Conservation (phyloP, 2,329 filamentous ascomycete species). For the Sporothrix brasiliensis region DNA sequence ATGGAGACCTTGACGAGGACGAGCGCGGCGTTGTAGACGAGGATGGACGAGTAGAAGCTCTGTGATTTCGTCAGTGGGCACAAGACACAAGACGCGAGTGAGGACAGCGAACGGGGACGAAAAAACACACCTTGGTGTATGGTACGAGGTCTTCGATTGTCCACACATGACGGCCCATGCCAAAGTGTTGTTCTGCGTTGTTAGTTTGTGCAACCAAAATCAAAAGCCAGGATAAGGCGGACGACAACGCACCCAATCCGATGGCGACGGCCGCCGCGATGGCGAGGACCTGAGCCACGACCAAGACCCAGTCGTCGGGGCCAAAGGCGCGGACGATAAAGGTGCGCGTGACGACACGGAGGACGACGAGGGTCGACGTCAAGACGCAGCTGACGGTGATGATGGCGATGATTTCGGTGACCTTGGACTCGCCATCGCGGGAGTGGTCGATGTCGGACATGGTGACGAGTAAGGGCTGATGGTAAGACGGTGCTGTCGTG, state of each 20-base stretch:
- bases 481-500: not conserved
- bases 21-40: slow-evolving; percentile 43
- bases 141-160: slow-evolving; percentile 20
- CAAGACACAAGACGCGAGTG: not conserved
- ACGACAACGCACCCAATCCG: not conserved
- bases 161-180: slow-evolving; percentile 32
- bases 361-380: not conserved
- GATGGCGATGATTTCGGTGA: slow-evolving; percentile 37
- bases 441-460: slow-evolving; percentile 21
- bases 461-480: not conserved
- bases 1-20: slow-evolving; percentile 44
- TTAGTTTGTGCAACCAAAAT: not conserved
- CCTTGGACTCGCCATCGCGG: slow-evolving; percentile 37
- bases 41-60: slow-evolving; percentile 42
- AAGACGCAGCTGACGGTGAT: slow-evolving; percentile 37
- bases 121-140: not conserved
- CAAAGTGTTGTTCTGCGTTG: slow-evolving; percentile 29
- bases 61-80: slow-evolving; percentile 26
- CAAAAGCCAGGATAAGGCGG: not conserved
- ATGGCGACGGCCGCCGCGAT: slow-evolving; percentile 12
- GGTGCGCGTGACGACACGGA: slow-evolving; percentile 1
- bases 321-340: slow-evolving; percentile 13
- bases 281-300: slow-evolving; percentile 5
- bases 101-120: not conserved
- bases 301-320: not conserved